Evolutionary conservation across 2,329 filamentous ascomycete species (phyloP).

Genomic region (Botryotinia convoluta): DNA sequence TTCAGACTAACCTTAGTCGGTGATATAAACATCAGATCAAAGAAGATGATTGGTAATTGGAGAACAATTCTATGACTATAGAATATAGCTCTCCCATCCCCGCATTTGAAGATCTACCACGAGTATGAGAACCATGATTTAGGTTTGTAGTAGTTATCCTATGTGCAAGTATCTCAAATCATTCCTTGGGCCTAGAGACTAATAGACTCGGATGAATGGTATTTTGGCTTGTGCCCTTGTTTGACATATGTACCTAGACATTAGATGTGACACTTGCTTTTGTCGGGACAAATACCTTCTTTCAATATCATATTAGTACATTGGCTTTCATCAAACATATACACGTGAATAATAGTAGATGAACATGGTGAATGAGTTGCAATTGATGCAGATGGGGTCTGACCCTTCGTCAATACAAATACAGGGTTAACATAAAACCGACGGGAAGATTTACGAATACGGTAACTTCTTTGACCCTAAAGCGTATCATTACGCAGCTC

Average conservation of each 20-base stretch:
- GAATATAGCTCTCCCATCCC: background rate
- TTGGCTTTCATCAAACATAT: background rate
- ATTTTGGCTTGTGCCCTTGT: background rate
- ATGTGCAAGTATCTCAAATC: constrained; percentile 9
- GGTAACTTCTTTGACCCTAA: constrained; percentile 4
- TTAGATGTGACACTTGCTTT: background rate
- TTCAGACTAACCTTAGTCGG: background rate
- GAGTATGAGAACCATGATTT: background rate
- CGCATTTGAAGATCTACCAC: no score
- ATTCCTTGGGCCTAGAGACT: background rate
- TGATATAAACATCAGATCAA: background rate
- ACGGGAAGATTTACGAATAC: background rate
- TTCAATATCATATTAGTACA: background rate
- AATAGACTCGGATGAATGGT: background rate
- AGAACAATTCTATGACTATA: background rate
- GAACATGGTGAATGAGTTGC: background rate
- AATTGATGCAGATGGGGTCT: background rate
- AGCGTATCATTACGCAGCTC: constrained; percentile 11
- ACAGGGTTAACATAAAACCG: background rate
- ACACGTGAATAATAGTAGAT: background rate
- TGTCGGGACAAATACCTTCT: background rate
- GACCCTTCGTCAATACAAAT: background rate
- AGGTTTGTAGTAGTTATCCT: background rate
- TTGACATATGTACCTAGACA: background rate
- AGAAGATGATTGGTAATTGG: background rate